Conservation (phyloP, 352 stramenopile genomes). For the Phytophthora tentaculata region DNA sequence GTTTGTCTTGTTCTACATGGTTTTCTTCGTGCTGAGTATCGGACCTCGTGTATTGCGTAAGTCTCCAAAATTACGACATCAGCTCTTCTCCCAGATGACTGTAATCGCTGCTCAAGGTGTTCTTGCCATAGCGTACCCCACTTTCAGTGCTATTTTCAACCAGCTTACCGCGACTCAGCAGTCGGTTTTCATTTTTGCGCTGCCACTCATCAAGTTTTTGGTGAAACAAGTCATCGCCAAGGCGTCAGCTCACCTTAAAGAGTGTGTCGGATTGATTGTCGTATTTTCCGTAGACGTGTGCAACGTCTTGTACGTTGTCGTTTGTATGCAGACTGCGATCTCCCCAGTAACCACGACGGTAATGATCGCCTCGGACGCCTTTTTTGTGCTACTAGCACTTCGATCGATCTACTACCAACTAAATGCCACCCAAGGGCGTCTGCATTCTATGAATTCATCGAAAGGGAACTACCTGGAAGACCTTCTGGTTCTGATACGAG, state of each 20-base stretch:
- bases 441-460: neutral
- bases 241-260: slow-evolving; percentile 20
- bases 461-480: neutral
- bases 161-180: slow-evolving; percentile 21
- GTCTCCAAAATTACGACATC: neutral
- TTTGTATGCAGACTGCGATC: slow-evolving; percentile 37
- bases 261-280: slow-evolving; percentile 27
- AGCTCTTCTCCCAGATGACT: slow-evolving; percentile 10
- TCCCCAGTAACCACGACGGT: slow-evolving; percentile 20
- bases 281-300: slow-evolving; percentile 45
- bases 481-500: neutral
- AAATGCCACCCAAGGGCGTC: neutral
- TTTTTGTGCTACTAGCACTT: slow-evolving; percentile 16
- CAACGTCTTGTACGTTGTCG: slow-evolving; percentile 37
- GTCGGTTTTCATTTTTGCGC: slow-evolving; percentile 20
- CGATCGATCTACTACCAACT: slow-evolving; percentile 12
- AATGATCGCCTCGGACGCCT: slow-evolving; percentile 26
- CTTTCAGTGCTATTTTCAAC: slow-evolving; percentile 29
- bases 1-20: slow-evolving; percentile 24
- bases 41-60: neutral
- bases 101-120: slow-evolving; percentile 18
- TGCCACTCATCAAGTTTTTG: slow-evolving; percentile 23
- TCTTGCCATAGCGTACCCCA: slow-evolving; percentile 25
- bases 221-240: slow-evolving; percentile 30
- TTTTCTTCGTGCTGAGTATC: slow-evolving; percentile 24